Evolutionary conservation across 306 rosid genomes (phyloP).

Genomic region (Trifolium subterraneum): DNA sequence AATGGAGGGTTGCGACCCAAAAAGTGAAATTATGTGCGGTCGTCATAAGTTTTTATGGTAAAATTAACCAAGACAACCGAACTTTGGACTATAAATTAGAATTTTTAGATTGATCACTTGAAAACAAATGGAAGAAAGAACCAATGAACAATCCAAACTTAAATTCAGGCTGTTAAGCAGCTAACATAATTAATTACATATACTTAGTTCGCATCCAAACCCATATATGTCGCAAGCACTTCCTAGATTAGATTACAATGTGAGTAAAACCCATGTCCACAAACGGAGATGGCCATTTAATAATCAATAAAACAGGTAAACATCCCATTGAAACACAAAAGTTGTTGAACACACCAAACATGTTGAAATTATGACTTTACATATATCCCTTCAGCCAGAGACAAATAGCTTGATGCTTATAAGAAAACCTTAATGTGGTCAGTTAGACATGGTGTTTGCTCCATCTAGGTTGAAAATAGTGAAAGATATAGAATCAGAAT

Average conservation of each 20-base stretch:
- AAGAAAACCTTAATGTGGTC: conserved; percentile 50
- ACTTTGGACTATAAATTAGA: conserved; percentile 16
- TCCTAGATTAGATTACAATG: conserved; percentile 56
- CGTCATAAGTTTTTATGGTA: conserved; percentile 8
- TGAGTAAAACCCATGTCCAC: conserved; percentile 46
- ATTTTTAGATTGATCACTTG: conserved; percentile 17
- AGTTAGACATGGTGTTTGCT: conserved; percentile 49
- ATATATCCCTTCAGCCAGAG: conserved; percentile 57
- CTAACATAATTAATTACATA: conserved; percentile 52
- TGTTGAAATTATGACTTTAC: conserved; percentile 54
- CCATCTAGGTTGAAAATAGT: conserved; percentile 52
- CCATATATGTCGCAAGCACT: conserved; percentile 40
- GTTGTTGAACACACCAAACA: conserved; percentile 49
- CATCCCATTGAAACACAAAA: conserved; percentile 37
- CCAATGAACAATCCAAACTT: conserved; percentile 31
- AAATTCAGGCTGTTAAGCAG: conserved; percentile 49
- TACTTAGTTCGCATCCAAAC: conserved; percentile 45
- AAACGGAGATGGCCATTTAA: conserved; percentile 39
- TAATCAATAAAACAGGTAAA: conserved; percentile 48
- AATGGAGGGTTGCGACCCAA: background rate
- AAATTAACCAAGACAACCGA: conserved; percentile 20
- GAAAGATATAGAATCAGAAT: conserved; percentile 44
- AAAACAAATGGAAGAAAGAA: conserved; percentile 34
- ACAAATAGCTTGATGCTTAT: conserved; percentile 49
- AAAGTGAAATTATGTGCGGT: background rate